A percentile compares a stretch with the other conserved stretches of the same genome.
These are phyloP conservation scores for Apiosordaria backusii DNA, from an alignment of 495 filamentous ascomycete genomes.

Conservation along the genomic window DNA sequence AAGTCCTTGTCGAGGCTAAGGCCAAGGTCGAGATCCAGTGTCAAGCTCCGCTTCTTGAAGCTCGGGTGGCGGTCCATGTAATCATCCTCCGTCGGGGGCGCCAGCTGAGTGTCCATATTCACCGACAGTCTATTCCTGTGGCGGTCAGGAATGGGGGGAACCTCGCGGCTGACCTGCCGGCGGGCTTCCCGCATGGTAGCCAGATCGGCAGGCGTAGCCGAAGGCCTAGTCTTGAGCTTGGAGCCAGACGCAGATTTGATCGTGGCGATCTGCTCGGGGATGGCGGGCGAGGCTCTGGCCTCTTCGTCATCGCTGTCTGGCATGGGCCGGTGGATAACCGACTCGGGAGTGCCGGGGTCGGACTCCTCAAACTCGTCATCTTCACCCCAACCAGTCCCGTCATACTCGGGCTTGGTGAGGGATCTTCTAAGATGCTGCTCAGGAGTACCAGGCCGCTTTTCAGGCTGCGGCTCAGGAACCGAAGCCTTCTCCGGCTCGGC, in stretches of 20 bases:
- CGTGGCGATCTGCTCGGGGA: conserved; percentile 84
- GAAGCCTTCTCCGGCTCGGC: conserved; percentile 31
- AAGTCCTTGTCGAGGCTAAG: conserved; percentile 89
- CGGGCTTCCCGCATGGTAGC: conserved; percentile 83
- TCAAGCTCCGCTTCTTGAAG: conserved; percentile 56
- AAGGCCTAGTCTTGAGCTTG: conserved; percentile 85
- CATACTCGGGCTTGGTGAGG: conserved; percentile 52
- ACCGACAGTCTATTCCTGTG: conserved; percentile 52
- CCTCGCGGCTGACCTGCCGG: conserved; percentile 72
- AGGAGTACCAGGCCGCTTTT: conserved; percentile 60
- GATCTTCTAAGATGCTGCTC: conserved; percentile 46
- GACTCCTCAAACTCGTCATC: conserved; percentile 49
- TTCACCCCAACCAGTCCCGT: conserved; percentile 53
- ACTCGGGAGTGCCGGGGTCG: conserved; percentile 80
- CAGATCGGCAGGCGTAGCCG: conserved; percentile 79
- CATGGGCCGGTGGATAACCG: conserved; percentile 81
- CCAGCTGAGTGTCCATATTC: conserved; percentile 38
- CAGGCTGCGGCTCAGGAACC: conserved; percentile 34
- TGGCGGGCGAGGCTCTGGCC: conserved; percentile 51
- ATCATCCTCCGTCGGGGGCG: conserved; percentile 28
- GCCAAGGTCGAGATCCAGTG: conserved; percentile 76
- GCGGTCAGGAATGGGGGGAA: conserved; percentile 58
- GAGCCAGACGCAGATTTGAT: conserved; percentile 81
- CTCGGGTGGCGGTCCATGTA: conserved; percentile 51
- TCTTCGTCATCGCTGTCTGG: conserved; percentile 44